Evolutionary conservation across 2,329 filamentous ascomycete genomes (phyloP), one percentile per base, ranked within the genome.

Genomic region (Lithohypha guttulata): DNA sequence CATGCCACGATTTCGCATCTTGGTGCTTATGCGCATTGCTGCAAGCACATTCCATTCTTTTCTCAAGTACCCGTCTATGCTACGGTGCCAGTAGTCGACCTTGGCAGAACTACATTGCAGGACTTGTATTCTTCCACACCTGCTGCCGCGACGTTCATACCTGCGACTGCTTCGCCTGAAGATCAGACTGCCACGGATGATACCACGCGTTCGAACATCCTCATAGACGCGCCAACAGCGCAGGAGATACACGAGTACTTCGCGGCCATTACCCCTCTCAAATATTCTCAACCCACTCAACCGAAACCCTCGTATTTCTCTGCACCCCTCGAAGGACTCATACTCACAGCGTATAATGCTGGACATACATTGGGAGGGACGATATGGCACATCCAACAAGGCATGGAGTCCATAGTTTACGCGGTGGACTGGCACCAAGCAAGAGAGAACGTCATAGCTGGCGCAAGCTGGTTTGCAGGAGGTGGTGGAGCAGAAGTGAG

Each of bases 371-470:
- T 96, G 0, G 91, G 91, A 59, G 91, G 91, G 41, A 96, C 91
- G 17, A 94, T 98, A 66, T 98, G 91, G 91, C 89, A 96, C 55
- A 87, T 98, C 48, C 89, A 96, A 54, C 86, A 96, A 64, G 86
- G 87, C 0, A 73, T 95, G 56, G 91, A 98, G 59, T 95, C 87
- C 1, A 89, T 98, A 28, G 87, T 98, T 1, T 96, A 98, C 54
- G 89, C 91, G 1, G 84, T 95, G 13, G 89, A 96, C 55, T 98
- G 91, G 91, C 95, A 95, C 53, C 87, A 95, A 61, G 85, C 83
- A n/a, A 77, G 85, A 51, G 91, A 98, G 58, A 93, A 94, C 61
- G 86, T 96, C 11, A 79, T 94, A 43, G 79, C 89, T 0, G 89
- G 89, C 46, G 91, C 91, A 15, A 86, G 89, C 18, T 96, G 91